Evolutionary conservation across 1,284 basidiomycete species (phyloP), one percentile per base, ranked within the genome.

Genomic region (Naganishia cerealis): DNA sequence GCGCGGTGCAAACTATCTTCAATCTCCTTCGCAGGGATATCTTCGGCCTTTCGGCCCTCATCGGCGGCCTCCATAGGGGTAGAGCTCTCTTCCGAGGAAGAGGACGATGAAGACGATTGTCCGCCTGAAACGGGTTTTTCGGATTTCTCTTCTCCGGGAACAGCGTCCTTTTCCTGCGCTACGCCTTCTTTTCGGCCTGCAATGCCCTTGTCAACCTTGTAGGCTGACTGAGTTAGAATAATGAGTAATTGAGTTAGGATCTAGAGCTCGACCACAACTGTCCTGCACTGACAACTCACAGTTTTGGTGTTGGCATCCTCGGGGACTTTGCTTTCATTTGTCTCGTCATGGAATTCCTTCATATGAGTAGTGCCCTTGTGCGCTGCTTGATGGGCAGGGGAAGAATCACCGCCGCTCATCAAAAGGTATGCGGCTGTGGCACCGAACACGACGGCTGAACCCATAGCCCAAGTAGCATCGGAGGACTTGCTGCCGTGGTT

Each of bases 1-100:
- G 74, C 73, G 50, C 71, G 71, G 26, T 71, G 53, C 58, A 75
- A 62, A 57, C 57, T 61, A 29, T 67, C 40, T 21, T 54, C 57
- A 38, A 67, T 61, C 29, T 67, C 66, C 26, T 54, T 55, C 16
- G 50, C 15, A 16, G 66, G 66, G 26, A 67, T 67, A 38, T 67
- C 66, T 29, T 67, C 66, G 13, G 66, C 66, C 50, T 55, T 33
- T 50, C 66, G 57, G 15, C 66, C 66, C 42, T 67, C 66, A 48
- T 67, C 66, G 36, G 66, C 58, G 15, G 66, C 66, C 53, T 67
- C 58, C 66, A 67, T 67, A 5, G 58, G 53, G 26, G 54, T 52
- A 38, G 48, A 42, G 15, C 53, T 33, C 38, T 58, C 39, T 16
- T 40, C 13, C 21, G 58, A 62, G 21, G 57, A 46, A 26, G 66